Conservation (phyloP, 768 basidiomycete genomes). For the Pleurotus eryngii region DNA sequence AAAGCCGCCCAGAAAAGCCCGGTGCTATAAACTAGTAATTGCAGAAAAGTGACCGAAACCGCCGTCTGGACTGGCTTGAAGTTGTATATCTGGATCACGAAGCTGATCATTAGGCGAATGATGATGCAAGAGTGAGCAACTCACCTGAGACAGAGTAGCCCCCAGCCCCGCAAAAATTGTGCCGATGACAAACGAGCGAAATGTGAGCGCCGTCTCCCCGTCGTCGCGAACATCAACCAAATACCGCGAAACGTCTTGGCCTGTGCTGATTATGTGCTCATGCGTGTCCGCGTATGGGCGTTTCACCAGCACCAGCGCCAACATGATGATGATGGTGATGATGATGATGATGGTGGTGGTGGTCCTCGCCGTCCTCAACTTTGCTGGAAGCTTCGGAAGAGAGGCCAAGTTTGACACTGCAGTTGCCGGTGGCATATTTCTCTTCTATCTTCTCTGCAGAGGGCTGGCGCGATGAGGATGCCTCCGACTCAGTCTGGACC, state of each 20-base stretch:
- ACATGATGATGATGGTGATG: no score
- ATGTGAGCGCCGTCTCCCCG: conserved; percentile 51
- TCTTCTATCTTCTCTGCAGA: no score
- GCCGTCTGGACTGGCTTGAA: conserved; percentile 54
- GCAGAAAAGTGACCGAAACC: conserved; percentile 55
- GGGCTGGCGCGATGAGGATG: no score
- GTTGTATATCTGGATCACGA: conserved; percentile 42
- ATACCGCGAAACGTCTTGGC: conserved; percentile 49
- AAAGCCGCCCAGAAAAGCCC: conserved; percentile 48
- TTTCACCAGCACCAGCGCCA: no score
- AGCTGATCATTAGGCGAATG: not conserved
- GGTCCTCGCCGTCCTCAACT: no score
- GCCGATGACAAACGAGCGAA: conserved; percentile 52
- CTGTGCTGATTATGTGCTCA: conserved; percentile 39
- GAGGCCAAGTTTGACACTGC: no score
- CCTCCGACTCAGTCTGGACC: no score
- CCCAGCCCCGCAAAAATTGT: conserved; percentile 56
- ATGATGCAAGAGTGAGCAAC: conserved; percentile 6
- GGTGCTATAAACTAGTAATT: conserved; percentile 48
- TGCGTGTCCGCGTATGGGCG: not conserved
- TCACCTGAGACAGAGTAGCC: conserved; percentile 52
- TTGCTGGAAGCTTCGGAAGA: no score
- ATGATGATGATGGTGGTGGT: no score
- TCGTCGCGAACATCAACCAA: conserved; percentile 59
- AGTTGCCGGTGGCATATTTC: no score